Evolutionary conservation across 2,329 filamentous ascomycete genomes (phyloP).

Genomic region (Monosporascus sp.): DNA sequence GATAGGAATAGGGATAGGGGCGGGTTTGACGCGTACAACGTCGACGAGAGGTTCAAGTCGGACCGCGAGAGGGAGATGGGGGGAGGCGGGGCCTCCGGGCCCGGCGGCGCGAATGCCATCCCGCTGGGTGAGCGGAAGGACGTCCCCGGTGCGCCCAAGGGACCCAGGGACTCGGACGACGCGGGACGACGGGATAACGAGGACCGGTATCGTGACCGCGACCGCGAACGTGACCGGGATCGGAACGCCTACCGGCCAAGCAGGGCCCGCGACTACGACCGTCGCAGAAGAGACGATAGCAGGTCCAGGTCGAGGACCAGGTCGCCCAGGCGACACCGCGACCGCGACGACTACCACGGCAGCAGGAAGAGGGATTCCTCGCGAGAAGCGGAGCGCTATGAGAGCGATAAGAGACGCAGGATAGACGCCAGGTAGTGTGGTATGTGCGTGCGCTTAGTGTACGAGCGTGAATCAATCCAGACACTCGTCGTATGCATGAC

Average conservation of each 20-base stretch:
- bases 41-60: constrained; percentile 64
- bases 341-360: constrained; percentile 39
- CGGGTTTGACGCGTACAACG: constrained; percentile 36
- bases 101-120: constrained; percentile 62
- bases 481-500: constrained; percentile 6
- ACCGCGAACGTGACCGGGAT: constrained; percentile 24
- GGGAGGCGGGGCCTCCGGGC: constrained; percentile 34
- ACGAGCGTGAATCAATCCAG: constrained; percentile 10
- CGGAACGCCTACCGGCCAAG: constrained; percentile 24
- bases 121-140: constrained; percentile 60
- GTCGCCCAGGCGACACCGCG: constrained; percentile 42
- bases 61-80: constrained; percentile 47
- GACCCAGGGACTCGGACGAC: constrained; percentile 33
- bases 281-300: constrained; percentile 22
- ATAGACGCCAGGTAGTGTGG: constrained; percentile 38
- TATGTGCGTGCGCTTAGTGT: background rate
- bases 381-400: constrained; percentile 47
- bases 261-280: constrained; percentile 28
- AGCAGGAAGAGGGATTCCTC: constrained; percentile 55
- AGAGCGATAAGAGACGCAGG: constrained; percentile 55
- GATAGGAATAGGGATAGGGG: constrained; percentile 30
- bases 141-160: constrained; percentile 27
- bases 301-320: constrained; percentile 44
- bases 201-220: constrained; percentile 18
- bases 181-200: constrained; percentile 17